Conservation (phyloP, 148 eudicot genomes). For the Camellia japonica region DNA sequence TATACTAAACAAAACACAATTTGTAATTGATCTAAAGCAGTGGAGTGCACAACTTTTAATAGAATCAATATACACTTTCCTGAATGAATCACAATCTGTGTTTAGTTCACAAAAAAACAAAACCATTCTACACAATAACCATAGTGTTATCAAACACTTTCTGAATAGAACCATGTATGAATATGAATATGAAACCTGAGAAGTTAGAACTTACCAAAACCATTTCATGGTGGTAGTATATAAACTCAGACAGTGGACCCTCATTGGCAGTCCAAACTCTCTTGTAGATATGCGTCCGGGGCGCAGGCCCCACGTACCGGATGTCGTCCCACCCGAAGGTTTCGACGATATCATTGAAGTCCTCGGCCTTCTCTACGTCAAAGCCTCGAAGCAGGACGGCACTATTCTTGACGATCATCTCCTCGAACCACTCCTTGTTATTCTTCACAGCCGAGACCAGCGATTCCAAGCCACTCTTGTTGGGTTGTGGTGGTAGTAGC, state of each 20-base stretch:
- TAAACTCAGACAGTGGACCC: slow-evolving; percentile 44
- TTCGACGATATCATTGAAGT: slow-evolving; percentile 43
- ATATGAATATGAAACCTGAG: too few species aligned
- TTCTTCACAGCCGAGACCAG: slow-evolving; percentile 26
- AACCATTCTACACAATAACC: too few species aligned
- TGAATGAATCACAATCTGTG: too few species aligned
- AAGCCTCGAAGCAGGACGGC: slow-evolving; percentile 47
- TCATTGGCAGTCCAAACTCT: slow-evolving; percentile 51
- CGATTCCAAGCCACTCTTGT: slow-evolving; percentile 19
- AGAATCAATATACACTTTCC: too few species aligned
- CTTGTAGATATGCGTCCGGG: slow-evolving; percentile 37
- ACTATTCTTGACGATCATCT: slow-evolving; percentile 38
- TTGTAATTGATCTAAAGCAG: too few species aligned
- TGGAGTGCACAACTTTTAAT: too few species aligned
- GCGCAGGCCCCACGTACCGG: slow-evolving; percentile 48
- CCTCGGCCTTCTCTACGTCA: slow-evolving; percentile 33
- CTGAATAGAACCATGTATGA: neutral
- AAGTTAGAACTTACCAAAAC: slow-evolving; percentile 32
- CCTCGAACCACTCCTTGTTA: slow-evolving; percentile 49
- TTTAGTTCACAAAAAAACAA: too few species aligned
- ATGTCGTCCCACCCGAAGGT: slow-evolving; percentile 41
- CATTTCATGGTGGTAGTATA: slow-evolving; percentile 56
- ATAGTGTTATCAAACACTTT: too few species aligned
- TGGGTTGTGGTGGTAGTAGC: slow-evolving; percentile 26
- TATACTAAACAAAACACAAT: too few species aligned